Evolutionary conservation across 2,329 filamentous ascomycete genomes (phyloP).

Genomic region (Neopestalotiopsis sp.): DNA sequence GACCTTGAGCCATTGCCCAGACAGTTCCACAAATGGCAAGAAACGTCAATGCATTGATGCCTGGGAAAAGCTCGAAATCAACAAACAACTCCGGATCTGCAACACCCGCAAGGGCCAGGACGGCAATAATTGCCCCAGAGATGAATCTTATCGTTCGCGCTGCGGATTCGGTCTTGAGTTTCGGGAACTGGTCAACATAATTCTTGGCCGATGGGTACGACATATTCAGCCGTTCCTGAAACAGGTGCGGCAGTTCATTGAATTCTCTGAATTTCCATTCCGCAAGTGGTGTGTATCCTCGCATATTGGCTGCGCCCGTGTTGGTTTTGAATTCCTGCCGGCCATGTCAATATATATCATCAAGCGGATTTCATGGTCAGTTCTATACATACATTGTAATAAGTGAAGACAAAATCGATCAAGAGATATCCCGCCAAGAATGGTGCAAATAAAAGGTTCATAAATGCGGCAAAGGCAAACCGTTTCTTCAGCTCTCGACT

Average conservation of each 20-base stretch:
- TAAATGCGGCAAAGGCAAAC: constrained; percentile 81
- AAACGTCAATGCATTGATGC: constrained; percentile 90
- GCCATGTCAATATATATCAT: constrained; percentile 23
- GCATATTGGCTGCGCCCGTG: constrained; percentile 81
- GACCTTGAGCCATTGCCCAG: constrained; percentile 82
- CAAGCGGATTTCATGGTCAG: background rate
- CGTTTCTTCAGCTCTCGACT: constrained; percentile 79
- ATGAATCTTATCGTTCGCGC: constrained; percentile 87
- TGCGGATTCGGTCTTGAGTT: constrained; percentile 87
- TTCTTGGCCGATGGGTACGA: constrained; percentile 91
- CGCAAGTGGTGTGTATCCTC: constrained; percentile 89
- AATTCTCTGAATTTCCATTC: constrained; percentile 99
- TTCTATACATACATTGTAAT: constrained; percentile 75
- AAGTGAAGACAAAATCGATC: constrained; percentile 90
- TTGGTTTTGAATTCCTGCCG: constrained; percentile 93
- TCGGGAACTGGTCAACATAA: constrained; percentile 96
- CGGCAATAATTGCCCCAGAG: constrained; percentile 82
- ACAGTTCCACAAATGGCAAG: constrained; percentile 81
- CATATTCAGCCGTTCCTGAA: constrained; percentile 88
- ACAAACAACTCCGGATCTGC: constrained; percentile 90
- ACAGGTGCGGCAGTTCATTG: constrained; percentile 93
- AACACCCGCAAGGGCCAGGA: constrained; percentile 83
- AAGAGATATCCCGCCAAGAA: constrained; percentile 87
- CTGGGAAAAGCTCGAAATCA: constrained; percentile 87
- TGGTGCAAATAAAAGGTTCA: constrained; percentile 86